phyloP scores from a whole-genome alignment of 768 basidiomycete species.

The Suillus subalutaceus region DNA sequence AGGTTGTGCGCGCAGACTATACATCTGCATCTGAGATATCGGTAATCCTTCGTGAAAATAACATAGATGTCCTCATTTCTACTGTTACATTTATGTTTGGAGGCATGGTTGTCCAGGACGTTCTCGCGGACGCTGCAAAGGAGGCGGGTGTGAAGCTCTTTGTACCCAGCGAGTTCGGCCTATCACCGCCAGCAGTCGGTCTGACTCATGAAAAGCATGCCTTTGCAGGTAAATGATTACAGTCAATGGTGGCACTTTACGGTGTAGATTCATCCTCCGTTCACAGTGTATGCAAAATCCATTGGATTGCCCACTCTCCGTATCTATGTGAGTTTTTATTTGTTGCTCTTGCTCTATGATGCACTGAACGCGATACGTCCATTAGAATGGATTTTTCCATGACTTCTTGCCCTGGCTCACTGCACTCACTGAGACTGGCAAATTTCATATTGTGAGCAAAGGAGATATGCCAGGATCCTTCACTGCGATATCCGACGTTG shows the following conservation, averaged over 20 bases:
- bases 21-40: slow-evolving; percentile 1
- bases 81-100: background rate
- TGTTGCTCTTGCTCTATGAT: slow-evolving; percentile 11
- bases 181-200: slow-evolving; percentile 7
- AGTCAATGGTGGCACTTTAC: too few species aligned
- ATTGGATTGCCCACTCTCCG: slow-evolving; percentile 21
- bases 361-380: background rate
- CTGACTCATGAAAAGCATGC: background rate
- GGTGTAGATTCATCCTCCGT: background rate
- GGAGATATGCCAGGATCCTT: slow-evolving; percentile 27
- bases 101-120: slow-evolving; percentile 21
- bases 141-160: slow-evolving; percentile 33
- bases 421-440: slow-evolving; percentile 17
- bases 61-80: slow-evolving; percentile 13
- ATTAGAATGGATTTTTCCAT: slow-evolving; percentile 26
- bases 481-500: slow-evolving; percentile 29
- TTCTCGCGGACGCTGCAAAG: slow-evolving; percentile 16
- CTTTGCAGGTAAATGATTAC: slow-evolving; percentile 4
- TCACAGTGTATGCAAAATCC: slow-evolving; percentile 21
- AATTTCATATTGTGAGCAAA: slow-evolving; percentile 26
- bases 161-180: slow-evolving; percentile 34
- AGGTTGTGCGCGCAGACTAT: slow-evolving; percentile 5
- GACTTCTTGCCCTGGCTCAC: slow-evolving; percentile 21
- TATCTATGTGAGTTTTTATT: slow-evolving; percentile 17
- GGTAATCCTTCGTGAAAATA: slow-evolving; percentile 7